A percentile compares a stretch with the other conserved stretches of the same genome.
These are phyloP conservation scores for Pilobolus umbonatus DNA, from an alignment of 192 early-diverging fungal genomes.

Conservation along the genomic window DNA sequence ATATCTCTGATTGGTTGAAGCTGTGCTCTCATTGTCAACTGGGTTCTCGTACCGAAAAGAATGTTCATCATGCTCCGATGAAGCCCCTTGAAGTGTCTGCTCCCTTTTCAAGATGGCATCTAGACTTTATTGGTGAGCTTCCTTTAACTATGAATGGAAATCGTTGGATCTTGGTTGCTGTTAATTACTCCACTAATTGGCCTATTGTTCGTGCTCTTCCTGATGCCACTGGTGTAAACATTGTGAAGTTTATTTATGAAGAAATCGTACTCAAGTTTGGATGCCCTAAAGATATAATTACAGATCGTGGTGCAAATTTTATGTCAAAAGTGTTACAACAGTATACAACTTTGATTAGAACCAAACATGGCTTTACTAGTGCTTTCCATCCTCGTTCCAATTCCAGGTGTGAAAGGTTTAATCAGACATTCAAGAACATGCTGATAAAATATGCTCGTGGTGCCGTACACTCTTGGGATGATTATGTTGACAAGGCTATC, in stretches of 20 bases:
- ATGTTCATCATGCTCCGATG: slow-evolving; percentile 3
- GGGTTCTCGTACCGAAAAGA: background rate
- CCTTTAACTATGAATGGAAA: background rate
- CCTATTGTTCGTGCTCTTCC: slow-evolving; percentile 13
- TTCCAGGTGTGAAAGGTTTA: slow-evolving; percentile 21
- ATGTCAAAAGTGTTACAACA: background rate
- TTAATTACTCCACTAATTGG: slow-evolving; percentile 28
- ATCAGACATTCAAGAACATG: slow-evolving; percentile 6
- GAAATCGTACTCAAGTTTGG: slow-evolving; percentile 22
- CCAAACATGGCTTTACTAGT: slow-evolving; percentile 11
- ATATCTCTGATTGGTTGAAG: slow-evolving; percentile 1
- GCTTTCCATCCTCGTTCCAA: slow-evolving; percentile 24
- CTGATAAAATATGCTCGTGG: background rate
- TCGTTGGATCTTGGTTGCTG: slow-evolving; percentile 22
- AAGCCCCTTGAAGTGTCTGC: background rate
- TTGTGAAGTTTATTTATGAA: slow-evolving; percentile 26
- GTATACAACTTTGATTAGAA: background rate
- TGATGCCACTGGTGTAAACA: slow-evolving; percentile 2
- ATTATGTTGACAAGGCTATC: slow-evolving; percentile 15
- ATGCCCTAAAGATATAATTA: slow-evolving; percentile 18
- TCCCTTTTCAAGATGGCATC: background rate
- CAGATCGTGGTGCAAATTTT: slow-evolving; percentile 26
- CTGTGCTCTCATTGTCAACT: slow-evolving; percentile 10
- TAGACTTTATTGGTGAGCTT: slow-evolving; percentile 14
- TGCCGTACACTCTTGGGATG: slow-evolving; percentile 11